phyloP scores from a whole-genome alignment of 257 asterid species.

The Scutellaria baicalensis region DNA sequence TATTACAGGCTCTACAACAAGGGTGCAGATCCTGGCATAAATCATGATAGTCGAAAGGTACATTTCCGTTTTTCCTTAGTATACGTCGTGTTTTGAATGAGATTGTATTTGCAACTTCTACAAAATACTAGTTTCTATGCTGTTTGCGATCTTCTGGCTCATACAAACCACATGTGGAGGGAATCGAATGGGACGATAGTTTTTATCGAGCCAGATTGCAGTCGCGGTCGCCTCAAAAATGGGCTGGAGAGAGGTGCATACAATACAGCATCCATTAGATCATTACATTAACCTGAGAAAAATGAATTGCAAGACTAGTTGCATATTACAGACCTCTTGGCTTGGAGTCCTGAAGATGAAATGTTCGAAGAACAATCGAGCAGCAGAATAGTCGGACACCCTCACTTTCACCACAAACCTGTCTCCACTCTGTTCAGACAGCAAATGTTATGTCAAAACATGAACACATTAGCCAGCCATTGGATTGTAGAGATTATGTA shows the following conservation, averaged over 20 bases:
- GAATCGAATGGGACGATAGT: conserved; percentile 72
- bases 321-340: conserved; percentile 42
- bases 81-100: too few species aligned
- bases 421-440: conserved; percentile 64
- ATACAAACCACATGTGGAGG: conserved; percentile 52
- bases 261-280: not conserved
- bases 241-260: conserved; percentile 32
- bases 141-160: too few species aligned
- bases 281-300: too few species aligned
- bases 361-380: conserved; percentile 71
- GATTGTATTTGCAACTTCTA: too few species aligned
- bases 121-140: too few species aligned
- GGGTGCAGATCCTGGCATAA: too few species aligned
- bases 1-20: too few species aligned
- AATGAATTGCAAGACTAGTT: not conserved
- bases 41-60: too few species aligned
- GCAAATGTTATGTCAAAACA: too few species aligned
- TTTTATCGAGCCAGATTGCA: conserved; percentile 80
- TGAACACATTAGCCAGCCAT: not conserved
- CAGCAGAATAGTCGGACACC: conserved; percentile 49
- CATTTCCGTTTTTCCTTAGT: too few species aligned
- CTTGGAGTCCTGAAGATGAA: conserved; percentile 61
- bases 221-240: conserved; percentile 74
- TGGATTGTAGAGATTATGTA: not conserved
- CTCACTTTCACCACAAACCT: conserved; percentile 68